A percentile compares a stretch with the other conserved stretches of the same genome.
Evolutionary conservation across 164 flowering plant genomes (phyloP).

Genomic region (Liquidambar formosana): DNA sequence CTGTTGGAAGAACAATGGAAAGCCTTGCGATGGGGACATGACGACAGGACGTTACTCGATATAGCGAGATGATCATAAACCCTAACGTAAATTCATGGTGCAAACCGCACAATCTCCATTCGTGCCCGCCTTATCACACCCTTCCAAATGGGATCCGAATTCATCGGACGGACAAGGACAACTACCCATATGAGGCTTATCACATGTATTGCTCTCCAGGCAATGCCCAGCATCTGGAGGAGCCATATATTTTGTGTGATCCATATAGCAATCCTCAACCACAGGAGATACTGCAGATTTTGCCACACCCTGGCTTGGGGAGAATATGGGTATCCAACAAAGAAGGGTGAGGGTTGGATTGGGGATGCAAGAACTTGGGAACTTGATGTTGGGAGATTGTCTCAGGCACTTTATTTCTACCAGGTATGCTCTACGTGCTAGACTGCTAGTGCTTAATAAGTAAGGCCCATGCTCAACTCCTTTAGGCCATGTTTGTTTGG

Average conservation of each 20-base stretch:
- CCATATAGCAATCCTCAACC: slow-evolving; percentile 76
- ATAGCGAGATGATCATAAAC: slow-evolving; percentile 74
- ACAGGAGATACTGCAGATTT: slow-evolving; percentile 65
- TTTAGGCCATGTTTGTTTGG: no score
- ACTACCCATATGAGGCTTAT: slow-evolving; percentile 59
- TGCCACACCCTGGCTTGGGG: slow-evolving; percentile 81
- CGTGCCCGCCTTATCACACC: slow-evolving; percentile 67
- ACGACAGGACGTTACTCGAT: slow-evolving; percentile 58
- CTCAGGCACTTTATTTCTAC: slow-evolving; percentile 59
- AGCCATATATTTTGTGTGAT: slow-evolving; percentile 55
- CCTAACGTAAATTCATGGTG: slow-evolving; percentile 53
- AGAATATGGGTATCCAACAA: slow-evolving; percentile 65
- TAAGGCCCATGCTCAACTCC: no score
- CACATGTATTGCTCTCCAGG: slow-evolving; percentile 66
- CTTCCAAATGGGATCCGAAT: slow-evolving; percentile 43
- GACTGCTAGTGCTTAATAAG: no score
- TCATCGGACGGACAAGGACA: slow-evolving; percentile 45
- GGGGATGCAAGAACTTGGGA: slow-evolving; percentile 75
- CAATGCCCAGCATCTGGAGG: slow-evolving; percentile 51
- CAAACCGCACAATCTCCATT: slow-evolving; percentile 24
- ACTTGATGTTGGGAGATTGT: slow-evolving; percentile 66
- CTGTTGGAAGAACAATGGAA: slow-evolving; percentile 85
- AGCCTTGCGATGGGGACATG: slow-evolving; percentile 62
- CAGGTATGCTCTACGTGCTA: slow-evolving; percentile 41
- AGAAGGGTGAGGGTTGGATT: slow-evolving; percentile 70